Conservation (phyloP, 768 basidiomycete species). For the Tephrocybe sp. region DNA sequence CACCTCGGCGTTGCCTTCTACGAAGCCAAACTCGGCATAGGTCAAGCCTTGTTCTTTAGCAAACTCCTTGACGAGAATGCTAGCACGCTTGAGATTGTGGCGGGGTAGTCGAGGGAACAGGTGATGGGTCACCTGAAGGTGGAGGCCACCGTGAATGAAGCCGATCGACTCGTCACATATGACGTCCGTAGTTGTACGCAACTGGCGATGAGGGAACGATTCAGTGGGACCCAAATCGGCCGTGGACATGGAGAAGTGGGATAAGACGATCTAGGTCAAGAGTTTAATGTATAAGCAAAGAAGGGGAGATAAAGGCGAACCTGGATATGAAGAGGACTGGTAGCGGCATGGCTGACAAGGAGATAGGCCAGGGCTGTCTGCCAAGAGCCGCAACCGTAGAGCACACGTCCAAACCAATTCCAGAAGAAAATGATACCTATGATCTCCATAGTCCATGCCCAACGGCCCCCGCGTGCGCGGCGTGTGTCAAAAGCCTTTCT, state of each 20-base stretch:
- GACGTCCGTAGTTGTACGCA: slow-evolving; percentile 97
- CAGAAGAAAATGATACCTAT: slow-evolving; percentile 80
- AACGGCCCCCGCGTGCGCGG: slow-evolving; percentile 66
- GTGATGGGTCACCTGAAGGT: slow-evolving; percentile 97
- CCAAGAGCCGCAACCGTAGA: slow-evolving; percentile 75
- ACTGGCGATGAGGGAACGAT: slow-evolving; percentile 90
- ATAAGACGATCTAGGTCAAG: slow-evolving; percentile 80
- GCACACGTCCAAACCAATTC: slow-evolving; percentile 78
- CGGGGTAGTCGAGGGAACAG: slow-evolving; percentile 94
- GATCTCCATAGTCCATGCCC: slow-evolving; percentile 81
- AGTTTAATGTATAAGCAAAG: neutral
- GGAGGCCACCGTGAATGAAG: slow-evolving; percentile 95
- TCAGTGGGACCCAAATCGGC: slow-evolving; percentile 88
- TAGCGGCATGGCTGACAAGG: slow-evolving; percentile 79
- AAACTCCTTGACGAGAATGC: slow-evolving; percentile 82
- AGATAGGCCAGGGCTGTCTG: slow-evolving; percentile 70
- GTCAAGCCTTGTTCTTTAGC: slow-evolving; percentile 81
- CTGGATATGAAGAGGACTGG: slow-evolving; percentile 95
- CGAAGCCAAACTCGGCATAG: slow-evolving; percentile 91
- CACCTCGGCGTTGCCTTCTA: slow-evolving; percentile 85
- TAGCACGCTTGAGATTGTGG: slow-evolving; percentile 87
- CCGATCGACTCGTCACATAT: slow-evolving; percentile 80
- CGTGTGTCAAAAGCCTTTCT: slow-evolving; percentile 63
- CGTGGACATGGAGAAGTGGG: slow-evolving; percentile 96
- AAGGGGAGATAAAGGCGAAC: slow-evolving; percentile 38